These are phyloP conservation scores for Naganishia vishniacii DNA, from an alignment of 768 basidiomycete genomes.

Conservation along the genomic window DNA sequence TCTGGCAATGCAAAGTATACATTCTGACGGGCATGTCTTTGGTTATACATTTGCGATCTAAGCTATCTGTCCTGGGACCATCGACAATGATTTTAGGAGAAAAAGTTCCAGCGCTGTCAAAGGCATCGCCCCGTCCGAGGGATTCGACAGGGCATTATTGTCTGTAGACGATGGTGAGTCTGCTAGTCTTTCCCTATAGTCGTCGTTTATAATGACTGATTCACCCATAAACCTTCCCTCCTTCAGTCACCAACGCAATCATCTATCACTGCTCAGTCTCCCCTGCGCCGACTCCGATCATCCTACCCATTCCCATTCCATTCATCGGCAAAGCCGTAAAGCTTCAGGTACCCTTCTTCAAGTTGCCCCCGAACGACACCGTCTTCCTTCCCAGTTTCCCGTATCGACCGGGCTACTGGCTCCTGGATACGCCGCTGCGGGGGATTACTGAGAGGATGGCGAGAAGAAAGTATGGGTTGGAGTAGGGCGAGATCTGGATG, in stretches of 20 bases:
- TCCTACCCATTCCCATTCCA: slow-evolving; percentile 3
- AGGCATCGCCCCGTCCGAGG: slow-evolving; percentile 25
- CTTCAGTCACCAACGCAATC: slow-evolving; percentile 26
- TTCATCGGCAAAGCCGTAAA: not conserved
- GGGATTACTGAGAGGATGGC: slow-evolving; percentile 18
- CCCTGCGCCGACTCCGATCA: slow-evolving; percentile 4
- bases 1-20: not conserved
- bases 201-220: too few species aligned
- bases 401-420: slow-evolving; percentile 26
- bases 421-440: slow-evolving; percentile 24
- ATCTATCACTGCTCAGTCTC: slow-evolving; percentile 27
- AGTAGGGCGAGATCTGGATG: not conserved
- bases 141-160: slow-evolving; percentile 19
- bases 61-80: slow-evolving; percentile 46
- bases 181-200: not conserved
- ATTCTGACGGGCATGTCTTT: not conserved
- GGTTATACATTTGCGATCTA: not conserved
- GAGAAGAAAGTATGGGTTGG: slow-evolving; percentile 30
- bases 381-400: slow-evolving; percentile 27
- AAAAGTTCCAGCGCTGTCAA: slow-evolving; percentile 35
- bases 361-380: slow-evolving; percentile 21
- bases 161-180: slow-evolving; percentile 27
- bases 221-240: not conserved
- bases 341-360: slow-evolving; percentile 25
- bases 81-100: slow-evolving; percentile 44